These are phyloP conservation scores for Wickerhamomyces bisporus DNA, from an alignment of 805 yeast genomes.

Conservation along the genomic window DNA sequence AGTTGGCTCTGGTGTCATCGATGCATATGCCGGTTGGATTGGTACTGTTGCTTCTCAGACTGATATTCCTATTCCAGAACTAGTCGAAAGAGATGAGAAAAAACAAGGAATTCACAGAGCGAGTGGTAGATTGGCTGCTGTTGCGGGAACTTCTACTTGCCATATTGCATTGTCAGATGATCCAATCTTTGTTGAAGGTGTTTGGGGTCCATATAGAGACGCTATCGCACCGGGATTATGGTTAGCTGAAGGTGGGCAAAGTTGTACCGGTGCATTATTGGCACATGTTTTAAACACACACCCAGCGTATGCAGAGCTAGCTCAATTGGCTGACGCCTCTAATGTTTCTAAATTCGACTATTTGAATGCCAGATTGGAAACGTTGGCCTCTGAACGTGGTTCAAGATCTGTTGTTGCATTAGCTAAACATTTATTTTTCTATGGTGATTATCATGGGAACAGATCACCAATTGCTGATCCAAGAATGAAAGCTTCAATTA, in stretches of 20 bases:
- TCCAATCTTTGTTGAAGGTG: constrained; percentile 89
- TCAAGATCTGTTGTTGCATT: constrained; percentile 72
- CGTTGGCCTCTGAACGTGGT: constrained; percentile 48
- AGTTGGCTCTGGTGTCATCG: constrained; percentile 95
- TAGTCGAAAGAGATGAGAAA: constrained; percentile 44
- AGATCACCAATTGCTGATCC: constrained; percentile 98
- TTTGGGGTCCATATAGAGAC: constrained; percentile 98
- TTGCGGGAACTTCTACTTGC: constrained; percentile 97
- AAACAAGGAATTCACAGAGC: constrained; percentile 50
- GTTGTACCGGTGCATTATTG: constrained; percentile 91
- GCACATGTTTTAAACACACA: constrained; percentile 85
- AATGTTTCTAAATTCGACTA: constrained; percentile 75
- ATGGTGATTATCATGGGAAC: constrained; percentile 96
- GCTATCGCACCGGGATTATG: constrained; percentile 86
- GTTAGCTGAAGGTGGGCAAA: constrained; percentile 99
- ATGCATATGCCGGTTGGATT: constrained; percentile 98
- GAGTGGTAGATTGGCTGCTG: constrained; percentile 89
- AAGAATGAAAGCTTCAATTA: constrained; percentile 83
- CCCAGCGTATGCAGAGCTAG: constrained; percentile 77
- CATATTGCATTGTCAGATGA: constrained; percentile 84
- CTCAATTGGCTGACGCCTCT: constrained; percentile 60
- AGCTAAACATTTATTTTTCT: constrained; percentile 82
- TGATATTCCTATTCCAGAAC: constrained; percentile 46
- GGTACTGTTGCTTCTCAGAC: constrained; percentile 95
- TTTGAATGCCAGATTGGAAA: constrained; percentile 70